phyloP scores from a whole-genome alignment of 495 filamentous ascomycete species.

The Penicillium macrosclerotiorum region DNA sequence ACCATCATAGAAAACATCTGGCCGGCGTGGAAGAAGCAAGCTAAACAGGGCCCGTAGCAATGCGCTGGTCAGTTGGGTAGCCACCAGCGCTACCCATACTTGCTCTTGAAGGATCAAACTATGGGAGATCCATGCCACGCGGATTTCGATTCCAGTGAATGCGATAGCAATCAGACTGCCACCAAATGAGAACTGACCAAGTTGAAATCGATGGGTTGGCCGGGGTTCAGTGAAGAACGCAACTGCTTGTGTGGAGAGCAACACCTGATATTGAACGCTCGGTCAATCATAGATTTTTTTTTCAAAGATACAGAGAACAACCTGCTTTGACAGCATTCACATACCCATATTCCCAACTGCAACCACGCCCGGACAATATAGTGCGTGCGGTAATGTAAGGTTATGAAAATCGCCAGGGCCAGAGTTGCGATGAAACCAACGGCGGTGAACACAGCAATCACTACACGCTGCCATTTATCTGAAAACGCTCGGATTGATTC shows the following conservation, averaged over 20 bases:
- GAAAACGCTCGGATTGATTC: constrained; percentile 30
- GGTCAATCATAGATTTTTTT: background rate
- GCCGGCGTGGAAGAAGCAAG: constrained; percentile 60
- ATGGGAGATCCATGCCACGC: constrained; percentile 14
- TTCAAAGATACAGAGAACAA: too few species aligned
- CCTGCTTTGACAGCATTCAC: too few species aligned
- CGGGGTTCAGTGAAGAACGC: constrained; percentile 36
- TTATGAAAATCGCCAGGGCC: constrained; percentile 22
- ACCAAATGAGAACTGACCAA: constrained; percentile 30
- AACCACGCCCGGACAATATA: constrained; percentile 29
- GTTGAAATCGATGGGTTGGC: constrained; percentile 26
- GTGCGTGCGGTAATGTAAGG: constrained; percentile 1
- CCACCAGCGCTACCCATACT: constrained; percentile 17
- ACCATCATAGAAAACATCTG: constrained; percentile 58
- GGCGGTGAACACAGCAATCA: constrained; percentile 18
- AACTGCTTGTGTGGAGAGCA: constrained; percentile 31
- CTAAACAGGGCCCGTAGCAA: constrained; percentile 30
- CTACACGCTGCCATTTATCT: constrained; percentile 25
- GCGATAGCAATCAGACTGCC: constrained; percentile 25
- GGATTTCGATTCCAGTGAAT: constrained; percentile 17
- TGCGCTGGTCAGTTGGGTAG: constrained; percentile 23
- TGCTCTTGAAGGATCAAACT: constrained; percentile 1
- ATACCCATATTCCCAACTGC: constrained; percentile 36
- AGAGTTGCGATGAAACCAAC: constrained; percentile 18
- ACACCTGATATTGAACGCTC: constrained; percentile 11